A percentile compares a stretch with the other conserved stretches of the same genome.
These are phyloP conservation scores for Colletotrichum ledebouriae DNA, from an alignment of 2,329 filamentous ascomycete genomes.

Conservation along the genomic window DNA sequence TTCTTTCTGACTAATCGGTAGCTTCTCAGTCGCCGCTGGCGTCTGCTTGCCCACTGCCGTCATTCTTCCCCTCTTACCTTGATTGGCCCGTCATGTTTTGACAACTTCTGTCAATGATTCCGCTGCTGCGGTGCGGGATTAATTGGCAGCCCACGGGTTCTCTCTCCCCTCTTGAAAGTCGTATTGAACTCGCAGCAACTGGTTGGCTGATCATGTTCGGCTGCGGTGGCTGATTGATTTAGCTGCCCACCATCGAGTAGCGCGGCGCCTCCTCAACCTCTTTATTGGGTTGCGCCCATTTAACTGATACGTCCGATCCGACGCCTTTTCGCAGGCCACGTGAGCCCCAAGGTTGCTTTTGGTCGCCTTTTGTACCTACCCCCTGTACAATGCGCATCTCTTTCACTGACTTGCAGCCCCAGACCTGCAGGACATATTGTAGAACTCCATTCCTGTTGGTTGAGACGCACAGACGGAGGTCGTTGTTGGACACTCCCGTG, in stretches of 20 bases:
- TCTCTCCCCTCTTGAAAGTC: conserved; percentile 18
- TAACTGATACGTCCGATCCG: conserved; percentile 38
- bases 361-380: conserved; percentile 10
- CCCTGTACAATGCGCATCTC: neutral
- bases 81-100: conserved; percentile 20
- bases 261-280: conserved; percentile 16
- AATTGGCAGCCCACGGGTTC: conserved; percentile 23
- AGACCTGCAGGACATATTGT: conserved; percentile 36
- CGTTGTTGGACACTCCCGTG: conserved; percentile 36
- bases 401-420: conserved; percentile 40
- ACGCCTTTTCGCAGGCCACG: conserved; percentile 35
- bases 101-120: conserved; percentile 9
- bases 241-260: conserved; percentile 10
- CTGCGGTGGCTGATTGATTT: conserved; percentile 22
- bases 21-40: conserved; percentile 29
- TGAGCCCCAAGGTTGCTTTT: conserved; percentile 29
- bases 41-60: conserved; percentile 17
- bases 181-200: conserved; percentile 19
- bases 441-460: conserved; percentile 41
- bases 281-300: conserved; percentile 32
- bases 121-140: conserved; percentile 32
- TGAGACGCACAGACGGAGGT: conserved; percentile 39
- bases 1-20: conserved; percentile 33
- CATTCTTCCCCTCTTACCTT: conserved; percentile 4
- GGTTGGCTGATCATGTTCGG: conserved; percentile 29